A percentile compares a stretch with the other conserved stretches of the same genome.
phyloP scores from a whole-genome alignment of 108 stramenopile species.

The Cyclostephanos tholiformis region DNA sequence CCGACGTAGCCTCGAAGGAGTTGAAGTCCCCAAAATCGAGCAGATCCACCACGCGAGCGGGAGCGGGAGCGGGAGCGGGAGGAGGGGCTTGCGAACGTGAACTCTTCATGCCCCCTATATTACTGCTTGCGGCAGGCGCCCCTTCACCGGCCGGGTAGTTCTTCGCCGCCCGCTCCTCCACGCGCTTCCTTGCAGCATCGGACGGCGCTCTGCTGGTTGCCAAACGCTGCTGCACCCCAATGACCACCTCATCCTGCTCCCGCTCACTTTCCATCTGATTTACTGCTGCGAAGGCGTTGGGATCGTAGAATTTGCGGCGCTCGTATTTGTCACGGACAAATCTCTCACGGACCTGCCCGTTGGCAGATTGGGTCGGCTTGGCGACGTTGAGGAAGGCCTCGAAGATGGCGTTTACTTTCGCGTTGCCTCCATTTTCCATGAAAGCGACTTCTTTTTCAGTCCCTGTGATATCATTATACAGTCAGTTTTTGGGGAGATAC shows the following conservation, averaged over 20 bases:
- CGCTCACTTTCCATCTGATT: conserved; percentile 25
- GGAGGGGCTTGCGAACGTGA: conserved; percentile 10
- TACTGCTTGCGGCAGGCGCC: conserved; percentile 19
- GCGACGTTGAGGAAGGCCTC: conserved; percentile 70
- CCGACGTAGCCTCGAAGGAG: conserved; percentile 39
- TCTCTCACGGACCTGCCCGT: conserved; percentile 78
- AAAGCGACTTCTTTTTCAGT: conserved; percentile 88
- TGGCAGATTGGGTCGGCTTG: conserved; percentile 73
- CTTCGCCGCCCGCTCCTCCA: conserved; percentile 65
- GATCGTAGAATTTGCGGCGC: conserved; percentile 85
- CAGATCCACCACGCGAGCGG: conserved; percentile 50
- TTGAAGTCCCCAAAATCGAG: conserved; percentile 55
- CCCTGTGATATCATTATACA: conserved; percentile 46
- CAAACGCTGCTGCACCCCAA: conserved; percentile 34
- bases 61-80: conserved; percentile 35
- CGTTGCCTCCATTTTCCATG: conserved; percentile 93
- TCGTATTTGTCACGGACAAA: conserved; percentile 94
- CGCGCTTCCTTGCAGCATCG: conserved; percentile 72
- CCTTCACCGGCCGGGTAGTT: conserved; percentile 37
- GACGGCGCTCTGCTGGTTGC: conserved; percentile 51
- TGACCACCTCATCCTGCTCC: conserved; percentile 36
- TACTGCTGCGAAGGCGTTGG: conserved; percentile 49
- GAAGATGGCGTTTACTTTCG: conserved; percentile 85
- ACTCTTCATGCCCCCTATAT: conserved; percentile 35
- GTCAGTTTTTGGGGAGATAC: not conserved